A percentile compares a stretch with the other conserved stretches of the same genome.
Evolutionary conservation across 2,329 filamentous ascomycete genomes (phyloP).

Genomic region (Endoconidiophora polonica): DNA sequence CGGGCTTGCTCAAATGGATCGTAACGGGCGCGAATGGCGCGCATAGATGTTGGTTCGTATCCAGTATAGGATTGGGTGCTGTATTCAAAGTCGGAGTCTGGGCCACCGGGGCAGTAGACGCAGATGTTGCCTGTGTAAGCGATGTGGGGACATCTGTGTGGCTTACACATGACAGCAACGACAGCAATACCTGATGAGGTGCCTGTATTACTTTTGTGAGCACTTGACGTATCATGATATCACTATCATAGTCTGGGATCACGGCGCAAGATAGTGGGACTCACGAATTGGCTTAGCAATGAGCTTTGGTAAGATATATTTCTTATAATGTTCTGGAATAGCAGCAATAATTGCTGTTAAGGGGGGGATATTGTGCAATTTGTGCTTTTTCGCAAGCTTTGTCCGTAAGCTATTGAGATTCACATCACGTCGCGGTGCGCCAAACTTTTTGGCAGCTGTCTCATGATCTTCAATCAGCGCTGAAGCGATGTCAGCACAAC

Average conservation of each 20-base stretch:
- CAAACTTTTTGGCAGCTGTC: slow-evolving; percentile 59
- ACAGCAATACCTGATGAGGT: slow-evolving; percentile 95
- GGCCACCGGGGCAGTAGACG: slow-evolving; percentile 93
- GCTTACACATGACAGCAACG: slow-evolving; percentile 99
- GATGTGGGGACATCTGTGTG: slow-evolving; percentile 92
- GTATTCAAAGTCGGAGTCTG: slow-evolving; percentile 97
- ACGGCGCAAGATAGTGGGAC: slow-evolving; percentile 15
- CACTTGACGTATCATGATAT: background rate
- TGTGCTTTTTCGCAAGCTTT: slow-evolving; percentile 85
- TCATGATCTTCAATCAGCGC: slow-evolving; percentile 78
- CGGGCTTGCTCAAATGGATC: slow-evolving; percentile 96
- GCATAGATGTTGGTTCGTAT: slow-evolving; percentile 97
- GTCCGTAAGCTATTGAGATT: slow-evolving; percentile 81
- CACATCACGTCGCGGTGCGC: slow-evolving; percentile 63
- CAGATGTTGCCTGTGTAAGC: slow-evolving; percentile 98
- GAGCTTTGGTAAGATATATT: slow-evolving; percentile 90
- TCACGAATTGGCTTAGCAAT: slow-evolving; percentile 89
- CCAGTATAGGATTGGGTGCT: slow-evolving; percentile 98
- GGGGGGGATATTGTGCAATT: slow-evolving; percentile 70
- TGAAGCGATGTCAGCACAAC: slow-evolving; percentile 89
- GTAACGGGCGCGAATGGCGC: slow-evolving; percentile 88
- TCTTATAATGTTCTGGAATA: slow-evolving; percentile 99
- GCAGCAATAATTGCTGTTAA: slow-evolving; percentile 94
- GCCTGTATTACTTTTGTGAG: slow-evolving; percentile 27
- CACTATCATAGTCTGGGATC: background rate